Evolutionary conservation across 164 flowering plant species (phyloP).

Genomic region (Sextonia rubra): DNA sequence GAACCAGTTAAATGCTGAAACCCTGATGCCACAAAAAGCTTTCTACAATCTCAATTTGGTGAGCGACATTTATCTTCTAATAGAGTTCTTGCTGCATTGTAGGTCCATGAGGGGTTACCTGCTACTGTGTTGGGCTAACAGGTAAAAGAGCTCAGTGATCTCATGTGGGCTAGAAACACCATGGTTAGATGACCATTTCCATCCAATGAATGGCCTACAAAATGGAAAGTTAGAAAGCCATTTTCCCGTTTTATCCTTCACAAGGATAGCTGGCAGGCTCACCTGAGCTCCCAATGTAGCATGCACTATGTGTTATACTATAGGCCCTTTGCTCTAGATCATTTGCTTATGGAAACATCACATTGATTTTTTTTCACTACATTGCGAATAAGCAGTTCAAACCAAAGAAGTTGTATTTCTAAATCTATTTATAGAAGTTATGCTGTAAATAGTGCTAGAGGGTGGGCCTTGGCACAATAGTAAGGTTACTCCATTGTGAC

Average conservation of each 20-base stretch:
- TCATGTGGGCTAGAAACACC: neutral
- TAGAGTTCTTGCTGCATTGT: neutral
- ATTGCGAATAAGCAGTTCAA: neutral
- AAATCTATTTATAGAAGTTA: neutral
- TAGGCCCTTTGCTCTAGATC: neutral
- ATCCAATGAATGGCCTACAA: neutral
- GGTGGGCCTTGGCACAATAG: no score
- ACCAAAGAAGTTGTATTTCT: neutral
- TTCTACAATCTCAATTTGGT: conserved; percentile 25
- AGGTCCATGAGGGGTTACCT: neutral
- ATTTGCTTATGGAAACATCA: neutral
- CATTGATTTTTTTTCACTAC: neutral
- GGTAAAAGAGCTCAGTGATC: neutral
- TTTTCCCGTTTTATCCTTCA: neutral
- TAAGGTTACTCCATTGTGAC: no score
- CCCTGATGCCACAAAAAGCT: conserved; percentile 13
- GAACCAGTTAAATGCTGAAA: conserved; percentile 38
- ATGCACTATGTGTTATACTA: no score
- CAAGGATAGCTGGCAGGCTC: neutral
- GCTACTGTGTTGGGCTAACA: neutral
- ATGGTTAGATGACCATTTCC: neutral
- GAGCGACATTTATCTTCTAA: conserved; percentile 15
- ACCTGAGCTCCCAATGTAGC: neutral
- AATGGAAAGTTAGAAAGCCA: neutral
- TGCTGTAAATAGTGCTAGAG: no score